Base-by-base conservation (phyloP, 805 yeast species). In the Saccharomycopsis oosterbeekiorum region DNA sequence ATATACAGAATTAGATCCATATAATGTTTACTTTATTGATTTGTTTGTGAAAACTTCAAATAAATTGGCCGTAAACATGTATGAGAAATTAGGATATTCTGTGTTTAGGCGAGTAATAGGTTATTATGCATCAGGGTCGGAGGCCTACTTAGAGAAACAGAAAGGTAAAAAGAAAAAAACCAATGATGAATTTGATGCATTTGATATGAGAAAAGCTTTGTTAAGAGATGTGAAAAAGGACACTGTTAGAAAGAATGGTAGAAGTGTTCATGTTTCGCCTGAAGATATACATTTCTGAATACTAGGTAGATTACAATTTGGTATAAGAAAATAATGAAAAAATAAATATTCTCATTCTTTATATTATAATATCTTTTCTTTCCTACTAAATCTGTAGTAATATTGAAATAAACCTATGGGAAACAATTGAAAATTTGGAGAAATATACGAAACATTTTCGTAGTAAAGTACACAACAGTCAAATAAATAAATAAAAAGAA, bases 11-110 rank as follows among this genome's bases (percentile, higher is more conserved):
- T 78, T 82, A n/a, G 80, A 76, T n/a, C 93, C 96, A 0, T 86
- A 88, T 67, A 78, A 87, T 66, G 86, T 92, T 5, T 84, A 88
- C 66, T 94, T 93, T 71, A 82, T 92, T 66, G 99, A 94, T 69
- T 78, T 94, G 55, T 94, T 91, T 73, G 99, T 94, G 51, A 86
- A 91, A 67, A 90, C 94, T 43, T 87, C 91, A 47, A 94, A 94
- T 70, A 70, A 71, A 4, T 75, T 91, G 60, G 99, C 97, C 0
- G 81, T 90, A 1, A 84, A 82, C 57, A 74, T 94, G 68, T 94
- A 94, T 71, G 93, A 89, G 69, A 86, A 88, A 67, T 71, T 94
- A 60, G 98, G 97, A 0, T 94, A 92, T 69, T 78, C 84, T 10
- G 89, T 91, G 0, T 94, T 79, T 70, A 75, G 99, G 71, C 74